phyloP scores from a whole-genome alignment of 2,329 filamentous ascomycete genomes.

The Pleomassaria siparia region DNA sequence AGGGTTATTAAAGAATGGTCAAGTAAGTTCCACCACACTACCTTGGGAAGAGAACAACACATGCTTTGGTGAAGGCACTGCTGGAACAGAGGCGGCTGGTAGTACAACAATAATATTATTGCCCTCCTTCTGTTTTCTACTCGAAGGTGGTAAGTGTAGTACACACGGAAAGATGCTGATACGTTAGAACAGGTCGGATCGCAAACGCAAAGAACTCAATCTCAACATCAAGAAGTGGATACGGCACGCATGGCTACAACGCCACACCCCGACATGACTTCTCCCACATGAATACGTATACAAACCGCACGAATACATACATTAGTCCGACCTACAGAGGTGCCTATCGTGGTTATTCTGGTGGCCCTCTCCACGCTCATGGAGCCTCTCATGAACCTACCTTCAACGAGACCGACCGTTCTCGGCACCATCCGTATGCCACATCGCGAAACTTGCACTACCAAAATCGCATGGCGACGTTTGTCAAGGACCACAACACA shows the following conservation, averaged over 20 bases:
- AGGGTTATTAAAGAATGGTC: constrained; percentile 6
- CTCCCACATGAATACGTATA: too few relatives aligned
- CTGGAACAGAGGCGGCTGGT: too few relatives aligned
- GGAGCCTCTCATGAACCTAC: background rate
- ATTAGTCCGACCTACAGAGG: background rate
- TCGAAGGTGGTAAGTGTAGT: too few relatives aligned
- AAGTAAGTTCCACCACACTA: too few relatives aligned
- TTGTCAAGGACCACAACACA: constrained; percentile 7
- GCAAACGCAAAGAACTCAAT: background rate
- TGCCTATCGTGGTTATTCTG: background rate
- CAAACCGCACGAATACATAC: background rate
- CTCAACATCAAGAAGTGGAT: background rate
- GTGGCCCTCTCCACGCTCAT: background rate
- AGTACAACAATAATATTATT: too few relatives aligned
- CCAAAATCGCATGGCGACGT: constrained; percentile 5
- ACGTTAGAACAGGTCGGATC: background rate
- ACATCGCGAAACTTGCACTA: background rate
- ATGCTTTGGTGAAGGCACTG: too few relatives aligned
- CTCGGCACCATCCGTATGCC: constrained; percentile 7
- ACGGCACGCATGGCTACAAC: background rate
- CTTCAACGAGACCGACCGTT: background rate
- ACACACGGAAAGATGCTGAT: too few relatives aligned
- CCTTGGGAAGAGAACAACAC: too few relatives aligned
- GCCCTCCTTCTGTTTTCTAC: too few relatives aligned
- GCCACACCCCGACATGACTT: too few relatives aligned